A percentile compares a stretch with the other conserved stretches of the same genome.
phyloP scores from a whole-genome alignment of 2,329 filamentous ascomycete species.

The Beauveria sp. region DNA sequence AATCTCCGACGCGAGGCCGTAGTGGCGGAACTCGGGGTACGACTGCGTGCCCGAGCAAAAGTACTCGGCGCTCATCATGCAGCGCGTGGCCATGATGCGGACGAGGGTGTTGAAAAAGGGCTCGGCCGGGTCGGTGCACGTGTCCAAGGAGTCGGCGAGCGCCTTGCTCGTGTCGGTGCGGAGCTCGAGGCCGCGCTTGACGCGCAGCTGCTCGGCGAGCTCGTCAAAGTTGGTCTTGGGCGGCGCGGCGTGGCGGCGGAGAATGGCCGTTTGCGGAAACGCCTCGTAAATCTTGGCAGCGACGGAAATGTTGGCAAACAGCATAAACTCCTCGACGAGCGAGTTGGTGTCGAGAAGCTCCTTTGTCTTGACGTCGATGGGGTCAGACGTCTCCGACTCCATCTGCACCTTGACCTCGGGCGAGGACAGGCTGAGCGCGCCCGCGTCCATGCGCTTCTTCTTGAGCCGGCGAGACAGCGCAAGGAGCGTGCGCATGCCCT shows the following conservation, averaged over 20 bases:
- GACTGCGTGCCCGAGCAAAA: conserved; percentile 92
- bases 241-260: conserved; percentile 85
- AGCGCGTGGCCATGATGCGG: conserved; percentile 93
- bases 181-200: conserved; percentile 75
- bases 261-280: conserved; percentile 90
- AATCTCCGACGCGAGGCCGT: conserved; percentile 91
- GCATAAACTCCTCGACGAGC: conserved; percentile 97
- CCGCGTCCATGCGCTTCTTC: conserved; percentile 93
- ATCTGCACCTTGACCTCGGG: conserved; percentile 95
- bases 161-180: conserved; percentile 81
- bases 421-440: conserved; percentile 90
- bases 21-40: conserved; percentile 92
- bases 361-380: conserved; percentile 94
- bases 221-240: conserved; percentile 97
- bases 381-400: conserved; percentile 92
- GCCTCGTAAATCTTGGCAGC: conserved; percentile 82
- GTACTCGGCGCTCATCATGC: conserved; percentile 99
- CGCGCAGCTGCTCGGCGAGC: conserved; percentile 80
- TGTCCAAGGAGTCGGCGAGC: conserved; percentile 87
- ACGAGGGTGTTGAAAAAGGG: conserved; percentile 98
- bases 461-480: conserved; percentile 87
- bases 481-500: conserved; percentile 80
- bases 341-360: conserved; percentile 92
- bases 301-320: conserved; percentile 94
- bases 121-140: conserved; percentile 68